Percentiles rank a stretch among this genome's conserved stretches.
phyloP scores from a whole-genome alignment of 1,284 basidiomycete genomes.

The Neotropicomus parvogracilis region DNA sequence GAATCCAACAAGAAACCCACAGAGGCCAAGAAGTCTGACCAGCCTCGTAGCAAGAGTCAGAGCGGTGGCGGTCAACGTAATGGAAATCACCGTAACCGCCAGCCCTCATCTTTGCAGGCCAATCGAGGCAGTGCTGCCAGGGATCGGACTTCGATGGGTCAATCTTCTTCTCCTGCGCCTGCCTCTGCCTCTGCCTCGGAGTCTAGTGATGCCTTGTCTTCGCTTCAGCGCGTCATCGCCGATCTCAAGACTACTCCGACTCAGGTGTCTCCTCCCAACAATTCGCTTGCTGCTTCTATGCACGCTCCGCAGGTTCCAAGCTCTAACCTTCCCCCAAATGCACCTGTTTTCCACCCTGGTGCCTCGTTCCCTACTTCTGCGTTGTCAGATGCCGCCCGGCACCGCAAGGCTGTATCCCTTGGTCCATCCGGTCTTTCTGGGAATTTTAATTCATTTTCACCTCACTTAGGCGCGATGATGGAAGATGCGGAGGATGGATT shows the following conservation, averaged over 20 bases:
- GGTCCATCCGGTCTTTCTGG: constrained; percentile 55
- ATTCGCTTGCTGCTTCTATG: constrained; percentile 44
- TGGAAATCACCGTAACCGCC: constrained; percentile 51
- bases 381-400: constrained; percentile 54
- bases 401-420: constrained; percentile 76
- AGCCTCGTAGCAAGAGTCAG: constrained; percentile 53
- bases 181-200: constrained; percentile 40
- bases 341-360: constrained; percentile 69
- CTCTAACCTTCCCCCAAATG: constrained; percentile 59
- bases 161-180: constrained; percentile 45
- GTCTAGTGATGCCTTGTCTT: constrained; percentile 71
- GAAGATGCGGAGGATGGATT: constrained; percentile 69
- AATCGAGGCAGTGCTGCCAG: constrained; percentile 42
- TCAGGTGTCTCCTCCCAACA: constrained; percentile 37
- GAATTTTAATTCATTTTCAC: constrained; percentile 67
- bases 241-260: constrained; percentile 71
- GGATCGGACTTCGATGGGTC: constrained; percentile 45
- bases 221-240: constrained; percentile 77
- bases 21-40: constrained; percentile 54
- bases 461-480: constrained; percentile 76
- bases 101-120: constrained; percentile 52
- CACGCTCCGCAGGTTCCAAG: constrained; percentile 41
- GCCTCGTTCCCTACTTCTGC: constrained; percentile 50
- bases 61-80: constrained; percentile 43
- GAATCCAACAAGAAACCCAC: constrained; percentile 59